phyloP scores from a whole-genome alignment of 176 grass and related monocot species.

The Cenchrus americanus region DNA sequence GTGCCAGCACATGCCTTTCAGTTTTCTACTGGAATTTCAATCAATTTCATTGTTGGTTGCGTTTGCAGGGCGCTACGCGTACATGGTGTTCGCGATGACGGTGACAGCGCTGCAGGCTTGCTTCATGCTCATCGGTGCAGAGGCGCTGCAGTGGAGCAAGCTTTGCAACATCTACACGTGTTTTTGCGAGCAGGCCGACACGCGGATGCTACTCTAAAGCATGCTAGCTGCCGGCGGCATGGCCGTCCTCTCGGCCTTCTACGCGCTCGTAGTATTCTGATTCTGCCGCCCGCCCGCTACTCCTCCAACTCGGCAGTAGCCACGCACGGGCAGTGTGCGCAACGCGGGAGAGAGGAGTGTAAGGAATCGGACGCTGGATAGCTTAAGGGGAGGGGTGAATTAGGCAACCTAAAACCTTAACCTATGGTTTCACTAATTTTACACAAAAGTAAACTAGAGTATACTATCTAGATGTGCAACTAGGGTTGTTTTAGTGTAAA shows the following conservation, averaged over 20 bases:
- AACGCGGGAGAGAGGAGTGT: too few species aligned
- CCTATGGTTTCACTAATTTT: too few species aligned
- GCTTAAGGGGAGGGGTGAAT: too few species aligned
- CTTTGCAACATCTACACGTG: slow-evolving; percentile 75
- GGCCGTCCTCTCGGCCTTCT: slow-evolving; percentile 50
- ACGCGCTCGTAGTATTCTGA: slow-evolving; percentile 50
- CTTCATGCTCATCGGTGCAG: slow-evolving; percentile 8
- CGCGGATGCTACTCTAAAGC: slow-evolving; percentile 40
- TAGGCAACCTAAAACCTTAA: too few species aligned
- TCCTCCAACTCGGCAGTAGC: too few species aligned
- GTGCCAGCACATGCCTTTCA: too few species aligned
- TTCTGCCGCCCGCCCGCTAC: background rate
- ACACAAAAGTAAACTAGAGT: too few species aligned
- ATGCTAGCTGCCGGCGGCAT: slow-evolving; percentile 38
- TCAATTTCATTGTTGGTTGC: too few species aligned
- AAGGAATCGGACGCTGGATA: too few species aligned
- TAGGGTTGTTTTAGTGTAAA: too few species aligned
- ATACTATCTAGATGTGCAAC: too few species aligned
- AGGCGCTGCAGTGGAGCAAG: slow-evolving; percentile 57
- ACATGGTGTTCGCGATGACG: slow-evolving; percentile 34
- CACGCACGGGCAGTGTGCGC: background rate
- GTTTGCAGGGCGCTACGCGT: slow-evolving; percentile 23
- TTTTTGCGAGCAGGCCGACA: slow-evolving; percentile 56
- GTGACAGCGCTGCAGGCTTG: slow-evolving; percentile 41
- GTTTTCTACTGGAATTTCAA: too few species aligned